Evolutionary conservation across 2,329 filamentous ascomycete genomes (phyloP).

Genomic region (Periconia digitata): DNA sequence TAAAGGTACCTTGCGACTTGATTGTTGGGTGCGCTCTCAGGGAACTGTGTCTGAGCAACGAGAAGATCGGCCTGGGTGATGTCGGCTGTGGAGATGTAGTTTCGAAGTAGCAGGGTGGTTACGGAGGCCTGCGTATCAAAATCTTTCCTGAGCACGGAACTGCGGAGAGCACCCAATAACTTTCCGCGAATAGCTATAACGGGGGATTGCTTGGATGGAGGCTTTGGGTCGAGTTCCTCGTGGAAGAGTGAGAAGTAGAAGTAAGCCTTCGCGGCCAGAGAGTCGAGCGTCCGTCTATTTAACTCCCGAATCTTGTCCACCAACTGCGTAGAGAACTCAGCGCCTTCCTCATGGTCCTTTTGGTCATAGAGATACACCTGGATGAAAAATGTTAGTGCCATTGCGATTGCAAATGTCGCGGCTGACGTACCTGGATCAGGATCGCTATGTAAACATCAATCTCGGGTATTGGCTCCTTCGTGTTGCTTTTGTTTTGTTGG

Average conservation of each 20-base stretch:
- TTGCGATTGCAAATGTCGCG: background rate
- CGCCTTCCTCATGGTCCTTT: slow-evolving; percentile 77
- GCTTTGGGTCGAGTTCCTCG: slow-evolving; percentile 84
- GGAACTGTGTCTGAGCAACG: slow-evolving; percentile 94
- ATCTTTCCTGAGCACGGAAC: slow-evolving; percentile 95
- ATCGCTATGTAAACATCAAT: slow-evolving; percentile 88
- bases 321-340: slow-evolving; percentile 80
- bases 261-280: slow-evolving; percentile 91
- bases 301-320: slow-evolving; percentile 82
- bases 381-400: slow-evolving; percentile 13
- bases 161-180: slow-evolving; percentile 84
- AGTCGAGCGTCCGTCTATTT: slow-evolving; percentile 92
- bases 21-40: slow-evolving; percentile 91
- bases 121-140: slow-evolving; percentile 96
- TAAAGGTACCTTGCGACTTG: slow-evolving; percentile 97
- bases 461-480: slow-evolving; percentile 80
- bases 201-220: slow-evolving; percentile 85
- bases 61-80: slow-evolving; percentile 95
- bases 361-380: slow-evolving; percentile 89
- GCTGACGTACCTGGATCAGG: slow-evolving; percentile 51
- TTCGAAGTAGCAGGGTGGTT: slow-evolving; percentile 90
- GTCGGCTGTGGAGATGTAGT: slow-evolving; percentile 93
- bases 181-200: slow-evolving; percentile 84
- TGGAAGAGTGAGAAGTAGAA: slow-evolving; percentile 97
- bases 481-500: slow-evolving; percentile 59